Evolutionary conservation across 768 basidiomycete genomes (phyloP), one percentile per base, ranked within the genome.

Genomic region (Mycena floridula): DNA sequence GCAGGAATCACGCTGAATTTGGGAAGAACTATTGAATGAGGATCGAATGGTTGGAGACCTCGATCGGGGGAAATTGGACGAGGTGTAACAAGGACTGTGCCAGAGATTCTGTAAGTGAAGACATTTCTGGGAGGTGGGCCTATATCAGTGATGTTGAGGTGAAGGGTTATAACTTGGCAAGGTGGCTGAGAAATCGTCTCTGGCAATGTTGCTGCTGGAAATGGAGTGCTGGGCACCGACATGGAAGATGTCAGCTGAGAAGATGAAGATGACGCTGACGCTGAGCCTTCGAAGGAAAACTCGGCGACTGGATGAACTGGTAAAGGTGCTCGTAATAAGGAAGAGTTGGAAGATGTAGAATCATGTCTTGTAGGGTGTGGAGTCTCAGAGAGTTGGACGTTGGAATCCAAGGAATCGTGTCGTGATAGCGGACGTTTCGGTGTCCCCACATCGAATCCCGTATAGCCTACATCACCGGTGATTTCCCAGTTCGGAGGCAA

Each of bases 101-200:
- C 86, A 9, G 72, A 69, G 37, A 89, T 74, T 9, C 66, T 73
- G 60, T 89, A 86, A 5, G 72, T 73, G 54, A 90, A 82, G 13
- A 67, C 53, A 47, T 79, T 81, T 61, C 81, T 84, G 23, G 72
- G 64, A 7, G 85, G 77, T 3, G 79, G 75, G 21, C 79, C 68
- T 6, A 89, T 66, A 32, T 89, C 85, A 51, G 86, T 85, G 70
- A 89, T 86, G 55, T 89, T 88, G 47, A 91, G 51, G 57, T 89
- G 86, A 7, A 89, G 62, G 0, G 85, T 86, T 37, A 91, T 70
- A 3, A 85, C 81, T 12, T 70, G 63, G 16, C 72, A 73, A 1
- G 86, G 87, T 9, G 76, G 68, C 24, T 58, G 60, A 24, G 59
- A 54, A 37, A 25, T 8, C 15, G 52, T 50, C 5, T 65, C 67